Evolutionary conservation across 108 stramenopile species (phyloP).

Genomic region (Aurantiochytrium sp.): DNA sequence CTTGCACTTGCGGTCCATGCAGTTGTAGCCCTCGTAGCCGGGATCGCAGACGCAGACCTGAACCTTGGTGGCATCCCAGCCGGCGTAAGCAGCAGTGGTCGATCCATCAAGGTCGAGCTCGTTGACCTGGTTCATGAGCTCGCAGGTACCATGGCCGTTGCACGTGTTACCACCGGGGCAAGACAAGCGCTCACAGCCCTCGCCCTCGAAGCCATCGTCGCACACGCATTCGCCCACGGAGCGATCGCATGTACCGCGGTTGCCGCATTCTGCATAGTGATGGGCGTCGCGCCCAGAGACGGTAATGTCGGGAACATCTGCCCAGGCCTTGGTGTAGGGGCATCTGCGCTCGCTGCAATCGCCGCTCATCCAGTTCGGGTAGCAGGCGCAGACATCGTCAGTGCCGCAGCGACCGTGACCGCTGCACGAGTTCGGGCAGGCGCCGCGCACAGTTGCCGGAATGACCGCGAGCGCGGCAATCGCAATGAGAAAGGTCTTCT

Average conservation of each 20-base stretch:
- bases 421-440: slow-evolving; percentile 29
- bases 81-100: slow-evolving; percentile 18
- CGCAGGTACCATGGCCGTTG: slow-evolving; percentile 47
- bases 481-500: neutral
- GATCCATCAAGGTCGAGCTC: slow-evolving; percentile 31
- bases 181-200: slow-evolving; percentile 39
- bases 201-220: slow-evolving; percentile 44
- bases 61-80: slow-evolving; percentile 24
- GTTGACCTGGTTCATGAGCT: slow-evolving; percentile 38
- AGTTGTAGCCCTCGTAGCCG: slow-evolving; percentile 46
- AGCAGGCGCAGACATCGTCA: slow-evolving; percentile 57
- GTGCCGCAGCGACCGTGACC: slow-evolving; percentile 50
- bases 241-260: slow-evolving; percentile 46
- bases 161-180: slow-evolving; percentile 32
- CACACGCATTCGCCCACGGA: slow-evolving; percentile 45
- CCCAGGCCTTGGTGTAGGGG: slow-evolving; percentile 45
- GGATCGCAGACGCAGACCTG: slow-evolving; percentile 49
- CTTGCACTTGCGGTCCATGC: slow-evolving; percentile 38
- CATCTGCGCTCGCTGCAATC: slow-evolving; percentile 63
- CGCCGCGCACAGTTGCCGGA: neutral
- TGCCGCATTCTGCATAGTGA: slow-evolving; percentile 40
- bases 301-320: slow-evolving; percentile 30
- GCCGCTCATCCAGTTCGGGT: slow-evolving; percentile 55
- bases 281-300: slow-evolving; percentile 38
- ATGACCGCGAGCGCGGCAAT: neutral